Conservation (phyloP, 1,284 basidiomycete genomes). For the Cryptococcus maquisensis region DNA sequence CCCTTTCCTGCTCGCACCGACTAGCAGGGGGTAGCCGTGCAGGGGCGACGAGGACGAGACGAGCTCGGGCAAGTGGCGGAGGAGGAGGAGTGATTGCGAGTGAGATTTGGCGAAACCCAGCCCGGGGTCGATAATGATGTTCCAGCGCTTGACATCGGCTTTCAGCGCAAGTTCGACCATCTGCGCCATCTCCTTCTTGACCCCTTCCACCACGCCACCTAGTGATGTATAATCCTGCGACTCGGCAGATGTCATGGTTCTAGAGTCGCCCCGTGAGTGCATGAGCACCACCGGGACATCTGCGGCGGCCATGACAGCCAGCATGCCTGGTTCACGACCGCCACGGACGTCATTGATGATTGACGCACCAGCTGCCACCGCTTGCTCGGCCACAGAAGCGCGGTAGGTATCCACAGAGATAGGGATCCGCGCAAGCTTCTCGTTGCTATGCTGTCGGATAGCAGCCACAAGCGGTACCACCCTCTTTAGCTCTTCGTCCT, state of each 20-base stretch:
- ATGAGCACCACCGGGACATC: constrained; percentile 73
- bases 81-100: constrained; percentile 67
- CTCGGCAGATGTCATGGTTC: constrained; percentile 55
- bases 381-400: constrained; percentile 69
- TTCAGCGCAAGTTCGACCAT: constrained; percentile 67
- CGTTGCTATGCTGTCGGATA: constrained; percentile 24
- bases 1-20: constrained; percentile 78
- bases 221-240: constrained; percentile 62
- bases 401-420: constrained; percentile 95
- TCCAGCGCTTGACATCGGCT: constrained; percentile 81
- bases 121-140: constrained; percentile 87
- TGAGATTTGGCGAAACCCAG: constrained; percentile 90
- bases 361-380: constrained; percentile 77
- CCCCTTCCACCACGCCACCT: constrained; percentile 63
- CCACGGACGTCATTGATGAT: constrained; percentile 94
- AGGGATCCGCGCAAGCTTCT: constrained; percentile 48
- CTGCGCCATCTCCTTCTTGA: constrained; percentile 67
- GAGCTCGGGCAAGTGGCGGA: constrained; percentile 57
- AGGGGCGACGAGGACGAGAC: constrained; percentile 31
- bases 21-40: constrained; percentile 60
- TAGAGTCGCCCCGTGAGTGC: constrained; percentile 81
- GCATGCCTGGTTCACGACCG: constrained; percentile 62
- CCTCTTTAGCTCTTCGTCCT: constrained; percentile 68
- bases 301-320: constrained; percentile 59
- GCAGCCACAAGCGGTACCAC: constrained; percentile 67